Evolutionary conservation across 1,284 basidiomycete genomes (phyloP), one percentile per base, ranked within the genome.

Genomic region (Tilletia walkeri): DNA sequence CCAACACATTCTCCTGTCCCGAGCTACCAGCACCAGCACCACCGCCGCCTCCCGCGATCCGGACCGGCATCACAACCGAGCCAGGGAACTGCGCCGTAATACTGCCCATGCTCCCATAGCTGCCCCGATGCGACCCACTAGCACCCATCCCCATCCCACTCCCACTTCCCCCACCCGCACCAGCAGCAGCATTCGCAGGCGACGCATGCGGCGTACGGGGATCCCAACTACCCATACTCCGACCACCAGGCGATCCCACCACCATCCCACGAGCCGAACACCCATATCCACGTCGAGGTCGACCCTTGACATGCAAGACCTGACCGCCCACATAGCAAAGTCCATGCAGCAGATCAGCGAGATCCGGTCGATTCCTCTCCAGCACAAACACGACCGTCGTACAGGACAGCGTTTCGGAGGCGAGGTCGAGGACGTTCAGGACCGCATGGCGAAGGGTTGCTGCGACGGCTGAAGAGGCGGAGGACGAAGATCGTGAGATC

Each of bases 381-480:
- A 63, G 59, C 34, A 63, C 59, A 39, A 63, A 63, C 12, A 63
- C 59, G 34, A 63, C 59, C 3, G 59, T 63, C 34, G 38, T n/a
- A n/a, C 59, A 63, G 16, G 12, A 9, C 6, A 63, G 34, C 34
- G 59, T 63, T 34, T 63, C 59, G 36, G 59, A 63, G 36, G 59
- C 59, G 59, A 39, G 59, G 59, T 63, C 59, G 59, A 63, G 59
- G 38, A 63, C 39, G 59, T 34, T 63, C 36, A 63, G 59, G 14
- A 63, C 59, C 4, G 59, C 59, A 36, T 63, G 59, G 9, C 59
- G 59, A 14, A 63, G 36, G 6, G 59, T 63, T 10, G 59, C 59
- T 6, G 59, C 30, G 59, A 63, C 59, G 14, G 30, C 36, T 20
- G 30, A 38, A 34, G 59, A 63, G 34, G 36, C 30, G 12, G 30